Percentiles rank a stretch among this genome's conserved stretches.
phyloP scores from a whole-genome alignment of 345 rosid genomes.

The Geranium brycei region DNA sequence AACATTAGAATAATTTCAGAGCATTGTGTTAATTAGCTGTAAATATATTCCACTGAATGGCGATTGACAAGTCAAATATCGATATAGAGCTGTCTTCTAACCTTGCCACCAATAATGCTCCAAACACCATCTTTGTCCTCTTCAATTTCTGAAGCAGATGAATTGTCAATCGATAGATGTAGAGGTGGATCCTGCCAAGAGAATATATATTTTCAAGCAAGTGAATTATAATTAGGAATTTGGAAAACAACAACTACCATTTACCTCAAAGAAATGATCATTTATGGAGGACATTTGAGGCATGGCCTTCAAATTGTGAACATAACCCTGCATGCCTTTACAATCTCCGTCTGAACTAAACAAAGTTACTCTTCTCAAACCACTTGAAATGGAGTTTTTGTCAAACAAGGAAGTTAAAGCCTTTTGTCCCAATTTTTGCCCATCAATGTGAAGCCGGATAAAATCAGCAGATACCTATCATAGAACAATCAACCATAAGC shows the following conservation, averaged over 20 bases:
- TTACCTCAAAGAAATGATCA: slow-evolving; percentile 37
- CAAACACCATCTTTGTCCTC: slow-evolving; percentile 57
- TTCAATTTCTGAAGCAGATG: slow-evolving; percentile 48
- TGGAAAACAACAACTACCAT: slow-evolving; percentile 3
- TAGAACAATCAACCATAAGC: slow-evolving; percentile 4
- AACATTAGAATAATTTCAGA: background rate
- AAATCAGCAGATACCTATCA: slow-evolving; percentile 35
- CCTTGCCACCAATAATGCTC: slow-evolving; percentile 80
- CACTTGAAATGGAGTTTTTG: slow-evolving; percentile 19
- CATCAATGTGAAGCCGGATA: slow-evolving; percentile 46
- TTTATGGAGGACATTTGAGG: slow-evolving; percentile 27
- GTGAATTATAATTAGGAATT: slow-evolving; percentile 6
- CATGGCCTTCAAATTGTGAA: slow-evolving; percentile 37
- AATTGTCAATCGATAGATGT: slow-evolving; percentile 41
- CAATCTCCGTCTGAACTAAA: slow-evolving; percentile 31
- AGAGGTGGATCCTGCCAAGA: slow-evolving; percentile 57
- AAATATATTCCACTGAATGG: background rate
- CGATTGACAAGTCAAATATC: background rate
- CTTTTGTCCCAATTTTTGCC: slow-evolving; percentile 45
- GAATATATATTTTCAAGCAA: slow-evolving; percentile 4
- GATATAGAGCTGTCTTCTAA: slow-evolving; percentile 19
- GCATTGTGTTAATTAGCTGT: background rate
- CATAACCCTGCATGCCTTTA: slow-evolving; percentile 43
- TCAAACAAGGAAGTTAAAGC: slow-evolving; percentile 23
- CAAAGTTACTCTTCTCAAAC: slow-evolving; percentile 28